Evolutionary conservation across 1,284 basidiomycete species (phyloP).

Genomic region (Malassezia nana): DNA sequence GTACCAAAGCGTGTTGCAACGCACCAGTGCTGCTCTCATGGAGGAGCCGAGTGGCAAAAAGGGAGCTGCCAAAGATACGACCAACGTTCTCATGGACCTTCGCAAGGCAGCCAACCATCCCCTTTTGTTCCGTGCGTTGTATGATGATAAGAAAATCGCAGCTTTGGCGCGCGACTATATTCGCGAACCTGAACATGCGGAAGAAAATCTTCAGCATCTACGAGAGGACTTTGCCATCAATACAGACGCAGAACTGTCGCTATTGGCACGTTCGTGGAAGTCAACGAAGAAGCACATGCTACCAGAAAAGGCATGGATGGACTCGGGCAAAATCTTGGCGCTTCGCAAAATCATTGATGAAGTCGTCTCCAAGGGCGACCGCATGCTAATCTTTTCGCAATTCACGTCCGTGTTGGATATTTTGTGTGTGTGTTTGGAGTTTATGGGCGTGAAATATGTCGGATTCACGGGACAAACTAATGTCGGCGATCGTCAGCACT

Average conservation of each 20-base stretch:
- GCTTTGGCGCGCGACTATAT: slow-evolving; percentile 70
- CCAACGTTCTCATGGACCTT: slow-evolving; percentile 81
- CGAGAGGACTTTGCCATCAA: slow-evolving; percentile 47
- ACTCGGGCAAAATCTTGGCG: slow-evolving; percentile 77
- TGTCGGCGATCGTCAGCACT: slow-evolving; percentile 79
- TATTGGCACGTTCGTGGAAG: slow-evolving; percentile 17
- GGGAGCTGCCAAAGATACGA: slow-evolving; percentile 1
- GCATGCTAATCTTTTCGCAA: slow-evolving; percentile 86
- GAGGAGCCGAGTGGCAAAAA: slow-evolving; percentile 49
- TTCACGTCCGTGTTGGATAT: slow-evolving; percentile 54
- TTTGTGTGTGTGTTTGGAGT: slow-evolving; percentile 70
- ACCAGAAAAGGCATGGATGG: slow-evolving; percentile 65
- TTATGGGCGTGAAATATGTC: slow-evolving; percentile 66
- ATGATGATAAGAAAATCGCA: slow-evolving; percentile 65
- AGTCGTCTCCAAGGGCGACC: slow-evolving; percentile 64
- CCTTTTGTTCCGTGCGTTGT: slow-evolving; percentile 78
- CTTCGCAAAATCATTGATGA: slow-evolving; percentile 63
- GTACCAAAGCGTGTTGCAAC: slow-evolving; percentile 72
- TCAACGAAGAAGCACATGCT: slow-evolving; percentile 61
- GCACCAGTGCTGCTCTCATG: slow-evolving; percentile 70
- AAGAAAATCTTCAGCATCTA: slow-evolving; percentile 36
- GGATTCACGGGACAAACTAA: slow-evolving; percentile 88
- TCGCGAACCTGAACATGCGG: slow-evolving; percentile 65
- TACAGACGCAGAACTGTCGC: slow-evolving; percentile 42
- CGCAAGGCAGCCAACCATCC: slow-evolving; percentile 93